Percentiles rank a stretch among this genome's conserved stretches.
Evolutionary conservation across 306 rosid genomes (phyloP).

Genomic region (Adenanthera pavonina): DNA sequence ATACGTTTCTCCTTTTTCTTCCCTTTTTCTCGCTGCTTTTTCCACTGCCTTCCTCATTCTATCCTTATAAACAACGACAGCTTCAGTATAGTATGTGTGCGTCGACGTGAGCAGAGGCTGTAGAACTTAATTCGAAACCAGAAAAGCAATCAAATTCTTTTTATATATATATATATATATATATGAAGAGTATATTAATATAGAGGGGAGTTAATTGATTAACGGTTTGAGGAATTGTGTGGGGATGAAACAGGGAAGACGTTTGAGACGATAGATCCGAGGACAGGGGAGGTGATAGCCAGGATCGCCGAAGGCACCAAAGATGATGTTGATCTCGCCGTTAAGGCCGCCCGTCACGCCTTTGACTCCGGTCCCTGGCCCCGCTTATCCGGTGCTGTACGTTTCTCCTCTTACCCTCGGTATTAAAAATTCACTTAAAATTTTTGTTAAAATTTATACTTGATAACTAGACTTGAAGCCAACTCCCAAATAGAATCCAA

Average conservation of each 20-base stretch:
- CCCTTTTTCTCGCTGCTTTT: neutral
- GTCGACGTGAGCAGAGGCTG: too few species aligned
- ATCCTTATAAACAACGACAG: too few species aligned
- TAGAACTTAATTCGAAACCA: too few species aligned
- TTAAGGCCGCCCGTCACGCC: slow-evolving; percentile 83
- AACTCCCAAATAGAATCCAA: too few species aligned
- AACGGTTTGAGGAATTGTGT: too few species aligned
- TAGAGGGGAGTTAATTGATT: too few species aligned
- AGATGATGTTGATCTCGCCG: slow-evolving; percentile 80
- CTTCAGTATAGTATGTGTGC: too few species aligned
- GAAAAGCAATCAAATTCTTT: too few species aligned
- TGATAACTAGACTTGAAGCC: too few species aligned
- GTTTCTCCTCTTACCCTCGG: slow-evolving; percentile 33
- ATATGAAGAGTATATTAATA: too few species aligned
- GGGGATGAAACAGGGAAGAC: slow-evolving; percentile 55
- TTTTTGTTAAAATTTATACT: too few species aligned
- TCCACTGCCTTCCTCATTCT: neutral
- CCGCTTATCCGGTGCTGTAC: slow-evolving; percentile 68
- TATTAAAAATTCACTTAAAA: neutral
- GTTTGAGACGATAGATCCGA: slow-evolving; percentile 88
- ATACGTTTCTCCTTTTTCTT: neutral
- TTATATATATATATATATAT: too few species aligned
- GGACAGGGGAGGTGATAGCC: slow-evolving; percentile 62
- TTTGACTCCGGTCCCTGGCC: slow-evolving; percentile 96
- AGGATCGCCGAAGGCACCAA: slow-evolving; percentile 64